phyloP scores from a whole-genome alignment of 805 yeast genomes.

The Saccharomycopsis fibuligera region DNA sequence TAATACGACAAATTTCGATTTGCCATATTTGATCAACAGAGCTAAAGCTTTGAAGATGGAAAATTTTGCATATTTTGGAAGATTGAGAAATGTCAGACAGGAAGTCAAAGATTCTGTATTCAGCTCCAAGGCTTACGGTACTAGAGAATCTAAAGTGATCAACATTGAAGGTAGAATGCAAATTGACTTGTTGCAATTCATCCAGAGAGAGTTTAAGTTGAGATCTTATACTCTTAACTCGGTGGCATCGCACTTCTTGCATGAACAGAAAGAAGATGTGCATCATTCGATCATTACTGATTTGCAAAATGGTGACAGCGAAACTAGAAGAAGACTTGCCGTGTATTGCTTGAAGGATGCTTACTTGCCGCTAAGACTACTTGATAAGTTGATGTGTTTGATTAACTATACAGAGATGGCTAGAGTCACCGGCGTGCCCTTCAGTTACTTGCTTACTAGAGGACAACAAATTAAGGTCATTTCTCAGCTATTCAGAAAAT shows the following conservation, averaged over 20 bases:
- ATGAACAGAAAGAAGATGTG: constrained; percentile 97
- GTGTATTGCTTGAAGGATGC: constrained; percentile 98
- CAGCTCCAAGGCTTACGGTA: constrained; percentile 94
- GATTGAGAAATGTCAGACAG: constrained; percentile 61
- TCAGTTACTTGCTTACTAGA: constrained; percentile 77
- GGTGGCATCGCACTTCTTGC: constrained; percentile 87
- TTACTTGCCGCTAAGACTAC: constrained; percentile 75
- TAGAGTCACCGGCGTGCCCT: constrained; percentile 98
- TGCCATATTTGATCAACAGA: constrained; percentile 86
- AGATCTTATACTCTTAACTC: constrained; percentile 93
- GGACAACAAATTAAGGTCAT: constrained; percentile 98
- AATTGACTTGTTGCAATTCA: constrained; percentile 83
- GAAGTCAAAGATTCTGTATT: constrained; percentile 77
- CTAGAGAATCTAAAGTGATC: constrained; percentile 84
- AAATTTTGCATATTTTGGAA: constrained; percentile 81
- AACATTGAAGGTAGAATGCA: constrained; percentile 97
- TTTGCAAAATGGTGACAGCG: constrained; percentile 84
- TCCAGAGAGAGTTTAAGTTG: constrained; percentile 90
- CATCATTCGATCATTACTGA: constrained; percentile 96
- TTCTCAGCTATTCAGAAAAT: constrained; percentile 90
- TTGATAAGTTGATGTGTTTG: constrained; percentile 92
- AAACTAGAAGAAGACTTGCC: constrained; percentile 90
- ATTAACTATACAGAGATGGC: constrained; percentile 99
- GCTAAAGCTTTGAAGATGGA: constrained; percentile 63
- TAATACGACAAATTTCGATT: constrained; percentile 89